A percentile compares a stretch with the other conserved stretches of the same genome.
Evolutionary conservation across 2,329 filamentous ascomycete species (phyloP).

Genomic region (Talaromyces amestolkiae): DNA sequence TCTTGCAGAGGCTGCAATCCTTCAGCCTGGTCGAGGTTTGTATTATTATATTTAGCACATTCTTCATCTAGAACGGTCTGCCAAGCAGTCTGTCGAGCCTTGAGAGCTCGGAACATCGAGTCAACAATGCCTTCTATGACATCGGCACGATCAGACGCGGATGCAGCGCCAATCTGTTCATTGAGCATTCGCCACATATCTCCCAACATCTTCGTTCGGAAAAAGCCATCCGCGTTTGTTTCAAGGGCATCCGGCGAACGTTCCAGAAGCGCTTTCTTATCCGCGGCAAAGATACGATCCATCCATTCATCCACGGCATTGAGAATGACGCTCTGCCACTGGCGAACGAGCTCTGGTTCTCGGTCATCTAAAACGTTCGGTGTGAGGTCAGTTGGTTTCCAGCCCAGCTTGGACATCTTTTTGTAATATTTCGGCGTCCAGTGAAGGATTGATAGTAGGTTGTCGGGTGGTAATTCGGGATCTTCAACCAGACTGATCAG

Average conservation of each 20-base stretch:
- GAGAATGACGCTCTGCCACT: constrained; percentile 94
- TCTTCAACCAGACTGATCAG: constrained; percentile 80
- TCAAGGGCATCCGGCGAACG: constrained; percentile 79
- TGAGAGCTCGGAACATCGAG: constrained; percentile 87
- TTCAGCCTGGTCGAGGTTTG: constrained; percentile 54
- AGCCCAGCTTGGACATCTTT: constrained; percentile 89
- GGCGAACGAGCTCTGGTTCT: constrained; percentile 83
- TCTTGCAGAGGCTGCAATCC: constrained; percentile 73
- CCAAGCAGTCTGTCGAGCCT: constrained; percentile 79
- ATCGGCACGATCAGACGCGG: constrained; percentile 79
- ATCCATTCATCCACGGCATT: constrained; percentile 97
- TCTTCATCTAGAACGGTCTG: constrained; percentile 87
- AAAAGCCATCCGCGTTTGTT: constrained; percentile 82
- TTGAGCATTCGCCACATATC: constrained; percentile 98
- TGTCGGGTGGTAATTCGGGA: constrained; percentile 75
- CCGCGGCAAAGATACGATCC: constrained; percentile 81
- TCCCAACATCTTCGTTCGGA: constrained; percentile 85
- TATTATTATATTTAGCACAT: constrained; percentile 65
- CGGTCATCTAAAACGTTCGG: constrained; percentile 89
- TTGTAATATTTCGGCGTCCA: constrained; percentile 96
- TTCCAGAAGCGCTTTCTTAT: constrained; percentile 76
- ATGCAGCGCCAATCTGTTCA: constrained; percentile 84
- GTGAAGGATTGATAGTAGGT: constrained; percentile 87
- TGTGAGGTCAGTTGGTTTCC: constrained; percentile 69
- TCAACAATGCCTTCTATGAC: constrained; percentile 94